phyloP scores from a whole-genome alignment of 495 filamentous ascomycete species.

The Pyrenula massariospora region DNA sequence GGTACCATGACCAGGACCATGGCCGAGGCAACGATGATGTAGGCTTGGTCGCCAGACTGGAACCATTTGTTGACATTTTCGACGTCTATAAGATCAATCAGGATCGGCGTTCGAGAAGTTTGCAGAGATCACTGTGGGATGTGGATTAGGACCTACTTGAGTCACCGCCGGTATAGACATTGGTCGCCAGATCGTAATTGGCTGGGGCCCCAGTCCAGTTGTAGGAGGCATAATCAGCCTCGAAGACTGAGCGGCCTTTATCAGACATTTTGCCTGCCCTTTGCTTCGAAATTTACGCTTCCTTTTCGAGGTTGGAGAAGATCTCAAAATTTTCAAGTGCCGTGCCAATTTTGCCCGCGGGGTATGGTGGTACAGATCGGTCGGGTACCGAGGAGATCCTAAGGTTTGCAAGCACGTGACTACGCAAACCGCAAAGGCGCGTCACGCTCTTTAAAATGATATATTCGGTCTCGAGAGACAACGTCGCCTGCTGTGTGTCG shows the following conservation, averaged over 20 bases:
- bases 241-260: neutral
- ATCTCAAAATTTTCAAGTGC: too few species aligned
- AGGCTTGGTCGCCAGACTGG: constrained; percentile 62
- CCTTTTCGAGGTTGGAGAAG: too few species aligned
- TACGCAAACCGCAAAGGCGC: neutral
- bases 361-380: neutral
- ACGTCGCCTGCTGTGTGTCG: too few species aligned
- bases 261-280: neutral
- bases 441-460: neutral
- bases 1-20: constrained; percentile 93
- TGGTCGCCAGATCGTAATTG: constrained; percentile 59
- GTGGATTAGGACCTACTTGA: constrained; percentile 49
- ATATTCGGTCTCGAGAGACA: too few species aligned
- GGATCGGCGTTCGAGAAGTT: neutral
- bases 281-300: neutral
- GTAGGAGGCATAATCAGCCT: constrained; percentile 47
- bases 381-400: neutral
- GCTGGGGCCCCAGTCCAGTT: constrained; percentile 71
- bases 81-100: constrained; percentile 37
- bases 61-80: constrained; percentile 89
- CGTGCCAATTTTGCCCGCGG: too few species aligned
- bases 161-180: constrained; percentile 60
- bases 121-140: neutral
- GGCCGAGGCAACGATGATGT: constrained; percentile 80
- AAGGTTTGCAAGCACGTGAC: neutral